These are phyloP conservation scores for Fraxinus floribunda DNA, from an alignment of 305 asterid species.

Conservation along the genomic window DNA sequence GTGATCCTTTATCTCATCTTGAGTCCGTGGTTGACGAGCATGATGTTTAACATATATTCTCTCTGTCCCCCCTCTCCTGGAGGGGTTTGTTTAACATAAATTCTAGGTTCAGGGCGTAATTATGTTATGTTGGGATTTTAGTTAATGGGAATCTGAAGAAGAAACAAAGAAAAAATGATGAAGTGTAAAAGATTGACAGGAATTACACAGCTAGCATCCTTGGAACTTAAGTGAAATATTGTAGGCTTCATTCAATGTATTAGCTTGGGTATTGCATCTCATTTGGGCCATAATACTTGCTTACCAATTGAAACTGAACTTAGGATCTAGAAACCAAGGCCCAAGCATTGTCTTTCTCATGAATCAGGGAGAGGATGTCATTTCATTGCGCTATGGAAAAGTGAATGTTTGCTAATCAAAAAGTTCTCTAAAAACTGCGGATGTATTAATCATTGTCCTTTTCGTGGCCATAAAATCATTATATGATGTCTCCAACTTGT, in stretches of 20 bases:
- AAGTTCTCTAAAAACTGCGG: not conserved
- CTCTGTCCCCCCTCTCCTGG: not conserved
- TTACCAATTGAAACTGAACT: not conserved
- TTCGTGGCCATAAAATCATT: not conserved
- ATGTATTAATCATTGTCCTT: not conserved
- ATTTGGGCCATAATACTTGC: not conserved
- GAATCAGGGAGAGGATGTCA: not conserved
- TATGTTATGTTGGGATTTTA: not conserved
- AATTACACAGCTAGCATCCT: not conserved
- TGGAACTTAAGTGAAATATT: not conserved
- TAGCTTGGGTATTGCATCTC: not conserved
- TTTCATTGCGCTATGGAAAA: not conserved
- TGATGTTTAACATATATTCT: not conserved
- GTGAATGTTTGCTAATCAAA: not conserved
- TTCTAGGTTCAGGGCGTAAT: not conserved
- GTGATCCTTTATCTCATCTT: not conserved
- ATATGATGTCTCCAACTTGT: not conserved
- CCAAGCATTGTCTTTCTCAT: not conserved
- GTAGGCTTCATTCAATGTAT: not conserved
- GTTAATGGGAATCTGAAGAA: not conserved
- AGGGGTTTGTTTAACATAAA: not conserved
- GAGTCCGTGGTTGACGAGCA: not conserved
- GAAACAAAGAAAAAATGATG: not conserved
- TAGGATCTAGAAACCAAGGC: not conserved
- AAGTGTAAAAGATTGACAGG: not conserved